Evolutionary conservation across 176 grass and related monocot genomes (phyloP).

Genomic region (Olyra latifolia): DNA sequence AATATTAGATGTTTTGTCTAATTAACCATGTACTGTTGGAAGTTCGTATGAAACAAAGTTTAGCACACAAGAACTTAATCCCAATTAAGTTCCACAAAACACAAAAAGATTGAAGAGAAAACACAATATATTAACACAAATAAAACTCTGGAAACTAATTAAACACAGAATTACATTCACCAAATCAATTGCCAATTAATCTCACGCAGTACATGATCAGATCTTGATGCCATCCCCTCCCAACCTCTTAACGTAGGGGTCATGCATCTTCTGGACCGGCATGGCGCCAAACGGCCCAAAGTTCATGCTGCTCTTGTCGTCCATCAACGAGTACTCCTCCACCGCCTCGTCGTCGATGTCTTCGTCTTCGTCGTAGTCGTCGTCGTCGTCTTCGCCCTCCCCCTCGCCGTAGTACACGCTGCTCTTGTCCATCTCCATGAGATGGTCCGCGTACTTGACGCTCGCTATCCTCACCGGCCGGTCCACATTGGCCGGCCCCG

Average conservation of each 20-base stretch:
- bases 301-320: slow-evolving; percentile 55
- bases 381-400: not conserved
- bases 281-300: slow-evolving; percentile 58
- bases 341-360: not conserved
- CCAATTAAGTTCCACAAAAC: not conserved
- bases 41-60: not conserved
- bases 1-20: not conserved
- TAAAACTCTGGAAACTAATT: not conserved
- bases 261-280: slow-evolving; percentile 50
- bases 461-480: slow-evolving; percentile 39
- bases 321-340: slow-evolving; percentile 43
- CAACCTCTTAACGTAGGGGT: slow-evolving; percentile 48
- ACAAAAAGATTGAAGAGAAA: not conserved
- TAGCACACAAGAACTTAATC: not conserved
- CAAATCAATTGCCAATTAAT: not conserved
- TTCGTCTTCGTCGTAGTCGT: not conserved
- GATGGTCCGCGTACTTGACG: slow-evolving; percentile 52
- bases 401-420: slow-evolving; percentile 29
- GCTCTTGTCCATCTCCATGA: slow-evolving; percentile 55
- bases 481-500: not conserved
- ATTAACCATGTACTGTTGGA: not conserved
- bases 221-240: slow-evolving; percentile 31
- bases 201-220: slow-evolving; percentile 16
- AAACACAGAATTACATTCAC: not conserved
- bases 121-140: not conserved